Evolutionary conservation across 768 basidiomycete genomes (phyloP).

Genomic region (Mycena leptocephala): DNA sequence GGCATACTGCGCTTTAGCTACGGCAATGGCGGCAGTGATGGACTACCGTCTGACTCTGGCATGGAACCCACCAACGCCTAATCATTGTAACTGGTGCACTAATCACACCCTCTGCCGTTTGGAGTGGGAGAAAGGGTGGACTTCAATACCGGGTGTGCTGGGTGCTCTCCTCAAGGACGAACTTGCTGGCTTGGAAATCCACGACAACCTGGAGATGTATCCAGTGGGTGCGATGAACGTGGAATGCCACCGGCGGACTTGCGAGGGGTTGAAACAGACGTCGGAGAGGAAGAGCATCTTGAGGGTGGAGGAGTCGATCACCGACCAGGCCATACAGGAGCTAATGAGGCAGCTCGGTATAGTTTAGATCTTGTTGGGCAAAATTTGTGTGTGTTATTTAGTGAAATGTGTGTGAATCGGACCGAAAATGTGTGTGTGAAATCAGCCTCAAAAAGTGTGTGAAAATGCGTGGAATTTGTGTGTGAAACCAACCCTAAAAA

Average conservation of each 20-base stretch:
- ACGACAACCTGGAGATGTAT: neutral
- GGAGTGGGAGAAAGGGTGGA: constrained; percentile 4
- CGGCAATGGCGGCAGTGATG: neutral
- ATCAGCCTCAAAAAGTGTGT: too few species aligned
- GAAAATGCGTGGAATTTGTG: too few species aligned
- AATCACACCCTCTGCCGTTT: neutral
- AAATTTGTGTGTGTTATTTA: neutral
- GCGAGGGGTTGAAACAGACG: neutral
- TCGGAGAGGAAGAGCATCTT: neutral
- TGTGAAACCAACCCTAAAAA: too few species aligned
- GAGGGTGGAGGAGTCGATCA: constrained; percentile 12
- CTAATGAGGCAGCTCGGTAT: neutral
- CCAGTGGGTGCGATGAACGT: neutral
- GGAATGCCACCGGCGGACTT: constrained; percentile 3
- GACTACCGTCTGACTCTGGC: constrained; percentile 4
- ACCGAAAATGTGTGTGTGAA: neutral
- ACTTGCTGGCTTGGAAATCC: neutral
- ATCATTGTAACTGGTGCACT: constrained; percentile 5
- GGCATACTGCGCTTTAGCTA: constrained; percentile 7
- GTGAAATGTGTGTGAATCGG: too few species aligned
- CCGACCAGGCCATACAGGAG: neutral
- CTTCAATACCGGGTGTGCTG: neutral
- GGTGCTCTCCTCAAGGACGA: constrained; percentile 2
- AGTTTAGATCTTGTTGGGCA: neutral
- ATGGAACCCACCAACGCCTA: neutral